Base-by-base conservation (phyloP, 352 stramenopile species). In the Globisporangium ultimum region DNA sequence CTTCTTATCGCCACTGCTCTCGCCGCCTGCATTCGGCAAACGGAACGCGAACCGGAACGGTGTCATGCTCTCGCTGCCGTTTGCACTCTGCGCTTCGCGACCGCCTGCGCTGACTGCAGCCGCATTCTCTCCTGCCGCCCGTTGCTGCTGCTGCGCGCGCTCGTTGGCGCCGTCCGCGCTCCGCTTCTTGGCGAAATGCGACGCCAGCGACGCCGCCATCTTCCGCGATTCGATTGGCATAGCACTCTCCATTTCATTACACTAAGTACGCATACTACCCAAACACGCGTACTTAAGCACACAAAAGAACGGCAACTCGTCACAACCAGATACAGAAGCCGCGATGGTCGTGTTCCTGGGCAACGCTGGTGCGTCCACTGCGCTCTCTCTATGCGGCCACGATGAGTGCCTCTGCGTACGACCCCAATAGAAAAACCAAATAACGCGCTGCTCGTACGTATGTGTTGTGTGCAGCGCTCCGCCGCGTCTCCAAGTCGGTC, bases 271-370 rank as follows among this genome's bases (percentile, higher is more conserved):
- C 28, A 36, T 10, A 51, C 9, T 4, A 50, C 7, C 9, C 13
- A 51, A 3, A 1, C 12, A 52, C 14, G 17, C 47, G 47, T 12
- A 52, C 18, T 36, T 52, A 52, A 45, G 38, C 14, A 6, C 24
- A 5, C 28, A 5, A 36, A 36, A 36, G 28, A 36, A 10, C 28
- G 28, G 28, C 28, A 32, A 32, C 24, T 32, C 24, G 24, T 32
- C 24, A 32, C 28, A 36, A 5, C 28, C 28, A 45, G 17, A 45
- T n/a, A 45, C 28, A 21, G 8, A 24, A 28, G 13, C 48, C 34
- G 70, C 85, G 66, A 70, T 78, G 74, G 72, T 91, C 38, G 79
- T 91, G 42, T 88, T 89, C 55, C 77, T 91, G 21, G 81, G 81
- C 24, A 91, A 89, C 60, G 71, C 79, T 21, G 79, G 81, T 89